Percentiles rank a stretch among this genome's conserved stretches.
Conservation (phyloP, 306 rosid species). For the Malus sylvestris region DNA sequence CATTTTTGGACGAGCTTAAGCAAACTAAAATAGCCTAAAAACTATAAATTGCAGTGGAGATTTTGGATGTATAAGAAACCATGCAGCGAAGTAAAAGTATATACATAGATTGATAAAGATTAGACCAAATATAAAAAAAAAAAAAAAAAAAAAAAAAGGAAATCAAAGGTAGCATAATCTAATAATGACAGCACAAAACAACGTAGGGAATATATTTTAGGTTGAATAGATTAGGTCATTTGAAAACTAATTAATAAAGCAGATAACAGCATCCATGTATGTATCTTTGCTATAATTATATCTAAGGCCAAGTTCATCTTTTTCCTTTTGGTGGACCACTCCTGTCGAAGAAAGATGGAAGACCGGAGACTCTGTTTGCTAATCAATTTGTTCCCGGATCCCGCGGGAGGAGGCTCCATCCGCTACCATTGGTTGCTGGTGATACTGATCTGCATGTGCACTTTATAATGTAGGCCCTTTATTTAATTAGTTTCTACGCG, state of each 20-base stretch:
- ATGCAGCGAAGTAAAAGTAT: not conserved
- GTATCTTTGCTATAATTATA: not conserved
- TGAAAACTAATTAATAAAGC: not conserved
- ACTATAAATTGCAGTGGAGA: too few relatives aligned
- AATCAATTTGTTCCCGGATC: constrained; percentile 5
- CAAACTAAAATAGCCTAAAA: too few relatives aligned
- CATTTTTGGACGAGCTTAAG: too few relatives aligned
- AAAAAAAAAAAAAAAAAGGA: not conserved
- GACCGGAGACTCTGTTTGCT: not conserved
- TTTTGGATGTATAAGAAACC: not conserved
- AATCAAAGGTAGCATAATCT: not conserved
- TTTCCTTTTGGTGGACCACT: not conserved
- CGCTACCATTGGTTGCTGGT: not conserved
- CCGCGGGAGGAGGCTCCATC: constrained; percentile 2
- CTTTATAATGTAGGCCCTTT: not conserved
- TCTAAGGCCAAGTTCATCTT: not conserved
- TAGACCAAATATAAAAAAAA: not conserved
- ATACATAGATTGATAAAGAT: not conserved
- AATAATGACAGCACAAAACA: not conserved
- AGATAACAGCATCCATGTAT: not conserved
- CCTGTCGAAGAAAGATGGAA: constrained; percentile 5
- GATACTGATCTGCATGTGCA: not conserved
- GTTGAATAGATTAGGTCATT: not conserved
- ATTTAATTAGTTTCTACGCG: not conserved
- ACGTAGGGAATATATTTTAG: not conserved